These are phyloP conservation scores for Anisodus acutangulus DNA, from an alignment of 257 asterid species.

Conservation along the genomic window DNA sequence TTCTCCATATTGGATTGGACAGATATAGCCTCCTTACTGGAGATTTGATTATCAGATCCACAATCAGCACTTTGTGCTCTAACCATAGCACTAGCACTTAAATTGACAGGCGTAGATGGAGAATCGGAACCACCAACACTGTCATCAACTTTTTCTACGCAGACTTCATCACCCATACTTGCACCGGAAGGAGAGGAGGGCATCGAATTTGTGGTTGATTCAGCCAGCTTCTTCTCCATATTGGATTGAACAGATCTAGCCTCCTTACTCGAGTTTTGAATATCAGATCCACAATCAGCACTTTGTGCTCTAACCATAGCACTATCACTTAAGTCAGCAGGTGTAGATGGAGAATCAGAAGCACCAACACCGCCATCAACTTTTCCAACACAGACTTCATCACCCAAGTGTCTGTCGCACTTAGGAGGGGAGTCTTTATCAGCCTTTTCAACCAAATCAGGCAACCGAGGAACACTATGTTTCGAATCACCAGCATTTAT, in stretches of 20 bases:
- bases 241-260: conserved; percentile 67
- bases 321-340: conserved; percentile 13
- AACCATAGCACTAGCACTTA: conserved; percentile 25
- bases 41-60: background rate
- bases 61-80: conserved; percentile 10
- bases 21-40: conserved; percentile 21
- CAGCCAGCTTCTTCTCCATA: conserved; percentile 51
- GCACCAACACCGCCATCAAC: conserved; percentile 32
- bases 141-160: conserved; percentile 36
- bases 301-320: conserved; percentile 17
- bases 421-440: conserved; percentile 42
- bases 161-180: conserved; percentile 27
- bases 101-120: conserved; percentile 19
- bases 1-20: conserved; percentile 15
- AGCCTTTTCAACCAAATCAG: conserved; percentile 43
- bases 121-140: conserved; percentile 30
- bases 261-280: conserved; percentile 13
- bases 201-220: background rate
- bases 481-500: conserved; percentile 28
- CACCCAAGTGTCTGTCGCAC: conserved; percentile 41
- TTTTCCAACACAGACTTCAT: conserved; percentile 63
- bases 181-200: conserved; percentile 42
- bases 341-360: conserved; percentile 31
- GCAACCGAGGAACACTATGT: conserved; percentile 37
- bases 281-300: conserved; percentile 16